Conservation (phyloP, 129 eudicot genomes). For the Escallonia herrerae region DNA sequence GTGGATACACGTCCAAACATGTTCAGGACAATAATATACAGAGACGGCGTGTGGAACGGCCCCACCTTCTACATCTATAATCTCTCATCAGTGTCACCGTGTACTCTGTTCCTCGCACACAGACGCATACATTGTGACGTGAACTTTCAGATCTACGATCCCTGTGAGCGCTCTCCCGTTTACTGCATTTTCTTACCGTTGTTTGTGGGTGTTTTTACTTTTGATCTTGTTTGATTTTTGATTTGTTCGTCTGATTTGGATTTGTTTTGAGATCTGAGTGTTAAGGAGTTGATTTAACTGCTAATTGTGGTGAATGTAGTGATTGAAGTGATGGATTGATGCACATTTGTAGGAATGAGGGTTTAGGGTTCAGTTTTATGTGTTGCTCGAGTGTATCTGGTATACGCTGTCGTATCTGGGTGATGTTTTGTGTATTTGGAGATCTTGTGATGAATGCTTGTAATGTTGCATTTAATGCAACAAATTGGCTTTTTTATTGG, state of each 20-base stretch:
- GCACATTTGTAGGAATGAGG: constrained; percentile 13
- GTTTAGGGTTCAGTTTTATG: background rate
- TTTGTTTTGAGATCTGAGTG: constrained; percentile 23
- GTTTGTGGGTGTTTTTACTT: background rate
- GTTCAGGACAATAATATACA: background rate
- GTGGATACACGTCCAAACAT: background rate
- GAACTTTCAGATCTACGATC: constrained; percentile 21
- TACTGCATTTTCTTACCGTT: background rate
- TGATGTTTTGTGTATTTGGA: background rate
- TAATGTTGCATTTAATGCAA: background rate
- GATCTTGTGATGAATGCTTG: background rate
- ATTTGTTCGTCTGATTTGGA: background rate
- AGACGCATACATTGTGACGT: background rate
- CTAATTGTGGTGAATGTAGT: background rate
- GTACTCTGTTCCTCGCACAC: background rate
- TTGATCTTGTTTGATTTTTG: background rate
- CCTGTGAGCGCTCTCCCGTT: constrained; percentile 15
- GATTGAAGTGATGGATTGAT: background rate
- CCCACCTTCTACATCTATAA: background rate
- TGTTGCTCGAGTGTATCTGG: background rate
- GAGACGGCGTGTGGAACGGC: background rate
- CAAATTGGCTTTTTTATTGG: too few relatives aligned
- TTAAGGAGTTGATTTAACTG: constrained; percentile 3
- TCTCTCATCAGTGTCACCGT: background rate
- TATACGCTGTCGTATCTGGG: background rate